Conservation (phyloP, 345 rosid species). For the Citrus trifoliata region DNA sequence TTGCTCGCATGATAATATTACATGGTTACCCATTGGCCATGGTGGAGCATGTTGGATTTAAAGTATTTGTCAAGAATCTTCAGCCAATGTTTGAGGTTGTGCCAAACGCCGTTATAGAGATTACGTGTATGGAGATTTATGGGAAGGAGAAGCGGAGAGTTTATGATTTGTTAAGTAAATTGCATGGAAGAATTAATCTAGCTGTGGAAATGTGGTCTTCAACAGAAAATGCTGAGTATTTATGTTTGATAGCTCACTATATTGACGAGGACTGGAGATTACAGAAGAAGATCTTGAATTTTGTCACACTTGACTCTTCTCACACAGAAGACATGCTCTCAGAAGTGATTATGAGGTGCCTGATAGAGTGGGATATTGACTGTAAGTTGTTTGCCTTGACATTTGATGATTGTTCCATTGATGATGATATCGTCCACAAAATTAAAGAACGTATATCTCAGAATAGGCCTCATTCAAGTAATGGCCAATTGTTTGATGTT, state of each 20-base stretch:
- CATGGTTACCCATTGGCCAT: conserved; percentile 80
- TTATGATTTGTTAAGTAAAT: conserved; percentile 46
- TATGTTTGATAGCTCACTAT: conserved; percentile 71
- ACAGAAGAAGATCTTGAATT: conserved; percentile 76
- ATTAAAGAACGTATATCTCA: conserved; percentile 62
- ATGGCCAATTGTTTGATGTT: conserved; percentile 69
- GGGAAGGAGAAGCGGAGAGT: conserved; percentile 75
- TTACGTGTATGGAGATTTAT: conserved; percentile 73
- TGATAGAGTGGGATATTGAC: conserved; percentile 85
- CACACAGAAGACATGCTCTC: conserved; percentile 85
- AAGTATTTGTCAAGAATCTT: conserved; percentile 80
- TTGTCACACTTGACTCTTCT: conserved; percentile 72
- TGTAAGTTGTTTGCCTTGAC: conserved; percentile 83
- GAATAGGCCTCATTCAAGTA: conserved; percentile 51
- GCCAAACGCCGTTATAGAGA: conserved; percentile 54
- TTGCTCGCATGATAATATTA: conserved; percentile 87
- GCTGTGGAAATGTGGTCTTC: conserved; percentile 82
- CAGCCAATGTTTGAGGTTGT: conserved; percentile 80
- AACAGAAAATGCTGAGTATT: conserved; percentile 43
- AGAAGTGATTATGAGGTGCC: conserved; percentile 67
- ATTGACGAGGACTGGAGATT: conserved; percentile 86
- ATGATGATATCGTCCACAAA: conserved; percentile 62
- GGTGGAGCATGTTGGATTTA: conserved; percentile 92
- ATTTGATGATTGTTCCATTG: conserved; percentile 58
- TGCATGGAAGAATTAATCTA: conserved; percentile 73